Conservation (phyloP, 164 flowering plant genomes). For the Chimonanthus praecox region DNA sequence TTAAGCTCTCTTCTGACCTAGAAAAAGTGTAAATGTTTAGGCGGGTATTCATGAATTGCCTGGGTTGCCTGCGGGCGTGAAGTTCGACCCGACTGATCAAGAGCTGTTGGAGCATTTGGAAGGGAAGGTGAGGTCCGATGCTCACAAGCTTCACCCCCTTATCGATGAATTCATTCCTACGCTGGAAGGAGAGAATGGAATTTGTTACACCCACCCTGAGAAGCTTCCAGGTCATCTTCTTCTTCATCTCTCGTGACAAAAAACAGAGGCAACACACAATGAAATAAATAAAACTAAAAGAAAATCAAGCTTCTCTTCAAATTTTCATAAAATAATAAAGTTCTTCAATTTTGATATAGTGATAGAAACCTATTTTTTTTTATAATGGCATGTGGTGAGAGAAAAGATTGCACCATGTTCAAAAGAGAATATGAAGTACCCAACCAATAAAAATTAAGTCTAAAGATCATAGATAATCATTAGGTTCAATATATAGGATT, state of each 20-base stretch:
- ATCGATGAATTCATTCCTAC: slow-evolving; percentile 92
- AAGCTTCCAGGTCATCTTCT: slow-evolving; percentile 64
- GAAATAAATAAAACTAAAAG: background rate
- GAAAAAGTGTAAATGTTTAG: slow-evolving; percentile 13
- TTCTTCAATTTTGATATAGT: too few relatives aligned
- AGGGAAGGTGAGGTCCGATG: slow-evolving; percentile 57
- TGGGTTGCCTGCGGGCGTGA: slow-evolving; percentile 95
- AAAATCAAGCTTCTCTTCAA: too few relatives aligned
- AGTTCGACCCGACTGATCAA: slow-evolving; percentile 86
- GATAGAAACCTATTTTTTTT: too few relatives aligned
- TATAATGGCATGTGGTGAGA: too few relatives aligned
- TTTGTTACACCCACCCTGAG: slow-evolving; percentile 95
- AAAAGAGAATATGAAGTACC: too few relatives aligned
- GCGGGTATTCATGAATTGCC: slow-evolving; percentile 60
- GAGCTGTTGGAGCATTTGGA: slow-evolving; percentile 85
- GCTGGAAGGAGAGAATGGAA: slow-evolving; percentile 82
- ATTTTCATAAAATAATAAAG: too few relatives aligned
- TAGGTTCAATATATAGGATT: too few relatives aligned
- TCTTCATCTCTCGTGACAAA: background rate
- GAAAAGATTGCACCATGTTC: too few relatives aligned
- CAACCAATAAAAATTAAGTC: too few relatives aligned
- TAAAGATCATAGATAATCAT: too few relatives aligned
- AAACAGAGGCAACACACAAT: background rate
- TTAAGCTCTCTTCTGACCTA: background rate
- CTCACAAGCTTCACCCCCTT: slow-evolving; percentile 63